Base-by-base conservation (phyloP, 768 basidiomycete genomes). In the Hebeloma cylindrosporum region DNA sequence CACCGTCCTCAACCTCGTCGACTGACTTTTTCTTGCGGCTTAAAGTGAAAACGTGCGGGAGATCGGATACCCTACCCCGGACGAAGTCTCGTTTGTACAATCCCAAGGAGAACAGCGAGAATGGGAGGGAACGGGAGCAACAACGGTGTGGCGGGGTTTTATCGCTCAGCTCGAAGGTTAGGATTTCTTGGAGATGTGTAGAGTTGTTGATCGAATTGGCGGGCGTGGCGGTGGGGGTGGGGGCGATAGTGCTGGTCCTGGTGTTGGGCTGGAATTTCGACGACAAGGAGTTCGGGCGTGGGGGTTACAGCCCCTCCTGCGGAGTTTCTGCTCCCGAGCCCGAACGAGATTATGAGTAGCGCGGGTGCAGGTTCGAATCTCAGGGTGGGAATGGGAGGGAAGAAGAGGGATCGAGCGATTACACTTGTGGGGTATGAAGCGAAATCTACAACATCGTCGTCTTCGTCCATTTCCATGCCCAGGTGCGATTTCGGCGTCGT, bases 181-280 rank as follows among this genome's bases (percentile, higher is more conserved):
- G 75, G n/a, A 79, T 92, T 32, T 83, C 88, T 23, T 92, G 91
- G 89, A 91, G 93, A 53, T 92, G 90, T 57, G 92, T 91, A 0
- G 88, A 88, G 57, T 67, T 95, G 16, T 73, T 95, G 27, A 85
- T 94, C 39, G 89, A 93, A 59, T 74, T 95, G 2, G 89, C 86
- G 0, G 81, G 85, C n/a, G n/a, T n/a, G n/a, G n/a, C 2, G 84
- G 83, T 2, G 69, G 75, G 11, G 57, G 70, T 18, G 34, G 64
- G 5, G 51, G 63, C 25, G 50, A 36, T 14, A 18, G 22, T 25
- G 37, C 21, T 34, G 17, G 11, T 23, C 16, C 18, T 27, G 38
- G 11, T 16, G 35, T 30, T 9, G 31, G 30, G 11, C 7, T 5
- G n/a, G n/a, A n/a, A n/a, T n/a, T n/a, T n/a, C n/a, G n/a, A n/a